Evolutionary conservation across 306 rosid species (phyloP).

Genomic region (Acacia melanoxylon): DNA sequence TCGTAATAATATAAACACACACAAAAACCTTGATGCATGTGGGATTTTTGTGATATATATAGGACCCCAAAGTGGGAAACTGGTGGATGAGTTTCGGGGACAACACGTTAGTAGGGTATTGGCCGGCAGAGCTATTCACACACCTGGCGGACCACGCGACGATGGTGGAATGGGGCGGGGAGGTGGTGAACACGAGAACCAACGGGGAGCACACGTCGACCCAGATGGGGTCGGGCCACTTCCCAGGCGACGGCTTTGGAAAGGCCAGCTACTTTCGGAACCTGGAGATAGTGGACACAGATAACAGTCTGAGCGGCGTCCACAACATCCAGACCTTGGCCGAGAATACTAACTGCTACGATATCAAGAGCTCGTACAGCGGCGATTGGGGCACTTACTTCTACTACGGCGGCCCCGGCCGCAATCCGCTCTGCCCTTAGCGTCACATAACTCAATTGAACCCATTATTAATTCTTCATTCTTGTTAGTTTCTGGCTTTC

Average conservation of each 20-base stretch:
- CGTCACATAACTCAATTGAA: not conserved
- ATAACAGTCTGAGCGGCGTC: slow-evolving; percentile 70
- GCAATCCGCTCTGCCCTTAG: slow-evolving; percentile 57
- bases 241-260: slow-evolving; percentile 79
- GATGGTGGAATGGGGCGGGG: slow-evolving; percentile 99
- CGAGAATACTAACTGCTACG: slow-evolving; percentile 76
- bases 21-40: not conserved
- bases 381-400: slow-evolving; percentile 85
- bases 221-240: slow-evolving; percentile 91
- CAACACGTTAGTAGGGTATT: slow-evolving; percentile 73
- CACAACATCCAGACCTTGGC: slow-evolving; percentile 64
- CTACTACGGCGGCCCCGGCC: slow-evolving; percentile 93
- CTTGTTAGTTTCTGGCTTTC: slow-evolving; percentile 14
- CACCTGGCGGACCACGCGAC: slow-evolving; percentile 82
- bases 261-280: slow-evolving; percentile 92
- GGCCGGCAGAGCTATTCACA: slow-evolving; percentile 91
- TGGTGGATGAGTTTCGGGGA: slow-evolving; percentile 99
- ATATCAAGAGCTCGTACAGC: slow-evolving; percentile 65
- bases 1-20: not conserved
- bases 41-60: not conserved
- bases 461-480: not conserved
- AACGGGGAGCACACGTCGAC: slow-evolving; percentile 79
- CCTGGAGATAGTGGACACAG: slow-evolving; percentile 83
- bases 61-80: slow-evolving; percentile 81
- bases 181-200: slow-evolving; percentile 75